Percentiles rank a stretch among this genome's conserved stretches.
phyloP scores from a whole-genome alignment of 208 protist genomes.

The Trypanosoma conorhini region DNA sequence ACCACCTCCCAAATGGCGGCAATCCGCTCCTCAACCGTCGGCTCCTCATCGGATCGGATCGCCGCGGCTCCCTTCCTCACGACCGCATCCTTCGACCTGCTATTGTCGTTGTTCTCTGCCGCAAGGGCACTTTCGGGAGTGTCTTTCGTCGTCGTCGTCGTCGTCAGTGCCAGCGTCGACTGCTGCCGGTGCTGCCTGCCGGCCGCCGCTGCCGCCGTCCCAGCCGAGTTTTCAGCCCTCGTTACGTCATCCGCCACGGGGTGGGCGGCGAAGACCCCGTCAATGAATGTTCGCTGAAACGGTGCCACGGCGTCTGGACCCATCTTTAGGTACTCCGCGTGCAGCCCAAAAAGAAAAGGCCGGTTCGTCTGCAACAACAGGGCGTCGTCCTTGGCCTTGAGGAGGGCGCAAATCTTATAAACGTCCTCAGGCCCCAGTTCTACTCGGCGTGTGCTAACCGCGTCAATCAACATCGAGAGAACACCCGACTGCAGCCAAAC shows the following conservation, averaged over 20 bases:
- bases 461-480: slow-evolving; percentile 23
- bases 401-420: slow-evolving; percentile 34
- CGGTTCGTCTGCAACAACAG: slow-evolving; percentile 34
- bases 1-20: slow-evolving; percentile 38
- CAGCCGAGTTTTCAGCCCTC: not conserved
- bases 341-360: slow-evolving; percentile 35
- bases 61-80: not conserved
- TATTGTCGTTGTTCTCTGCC: not conserved
- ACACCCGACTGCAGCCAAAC: slow-evolving; percentile 5
- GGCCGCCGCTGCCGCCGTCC: not conserved
- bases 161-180: not conserved
- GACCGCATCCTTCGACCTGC: not conserved
- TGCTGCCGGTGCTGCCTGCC: not conserved
- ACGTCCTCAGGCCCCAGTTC: slow-evolving; percentile 34
- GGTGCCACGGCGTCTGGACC: slow-evolving; percentile 30
- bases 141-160: not conserved
- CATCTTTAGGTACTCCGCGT: slow-evolving; percentile 27
- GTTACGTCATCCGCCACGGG: not conserved
- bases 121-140: not conserved
- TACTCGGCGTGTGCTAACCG: slow-evolving; percentile 19
- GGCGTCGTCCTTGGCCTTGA: slow-evolving; percentile 39
- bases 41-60: slow-evolving; percentile 11
- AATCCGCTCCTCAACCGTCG: slow-evolving; percentile 29
- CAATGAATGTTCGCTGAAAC: slow-evolving; percentile 58
- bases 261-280: slow-evolving; percentile 28